phyloP scores from a whole-genome alignment of 2,329 filamentous ascomycete species.

The Talaromyces sp. region DNA sequence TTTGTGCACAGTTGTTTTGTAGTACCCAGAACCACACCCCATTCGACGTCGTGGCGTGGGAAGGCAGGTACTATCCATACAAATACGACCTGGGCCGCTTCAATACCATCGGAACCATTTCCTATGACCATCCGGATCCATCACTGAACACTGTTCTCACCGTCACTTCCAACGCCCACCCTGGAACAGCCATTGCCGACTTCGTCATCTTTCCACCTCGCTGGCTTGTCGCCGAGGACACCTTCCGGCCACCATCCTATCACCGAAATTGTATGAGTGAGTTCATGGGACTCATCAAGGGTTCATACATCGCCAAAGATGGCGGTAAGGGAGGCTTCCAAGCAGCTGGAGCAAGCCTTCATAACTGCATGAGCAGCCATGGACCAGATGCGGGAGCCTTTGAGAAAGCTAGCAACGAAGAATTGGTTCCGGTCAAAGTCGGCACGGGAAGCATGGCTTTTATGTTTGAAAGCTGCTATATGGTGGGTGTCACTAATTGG shows the following conservation, averaged over 20 bases:
- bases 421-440: slow-evolving; percentile 50
- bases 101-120: slow-evolving; percentile 67
- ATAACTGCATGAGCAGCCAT: slow-evolving; percentile 67
- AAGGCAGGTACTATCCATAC: slow-evolving; percentile 72
- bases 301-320: slow-evolving; percentile 55
- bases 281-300: slow-evolving; percentile 59
- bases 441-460: slow-evolving; percentile 56
- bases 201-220: slow-evolving; percentile 60
- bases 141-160: slow-evolving; percentile 66
- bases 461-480: slow-evolving; percentile 60
- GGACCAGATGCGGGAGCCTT: slow-evolving; percentile 53
- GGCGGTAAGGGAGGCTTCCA: slow-evolving; percentile 46
- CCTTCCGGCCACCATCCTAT: slow-evolving; percentile 57
- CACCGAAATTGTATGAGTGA: slow-evolving; percentile 61
- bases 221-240: slow-evolving; percentile 56
- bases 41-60: slow-evolving; percentile 75
- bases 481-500: slow-evolving; percentile 69
- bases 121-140: slow-evolving; percentile 71
- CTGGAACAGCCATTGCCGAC: slow-evolving; percentile 58
- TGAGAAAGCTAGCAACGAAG: slow-evolving; percentile 47
- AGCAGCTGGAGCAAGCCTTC: slow-evolving; percentile 56
- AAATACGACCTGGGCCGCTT: slow-evolving; percentile 76
- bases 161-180: slow-evolving; percentile 45
- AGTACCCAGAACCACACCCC: slow-evolving; percentile 64
- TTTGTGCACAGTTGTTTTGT: slow-evolving; percentile 60